A percentile compares a stretch with the other conserved stretches of the same genome.
Evolutionary conservation across 75 land plant species (phyloP).

Genomic region (Pseudotsuga menziesii): DNA sequence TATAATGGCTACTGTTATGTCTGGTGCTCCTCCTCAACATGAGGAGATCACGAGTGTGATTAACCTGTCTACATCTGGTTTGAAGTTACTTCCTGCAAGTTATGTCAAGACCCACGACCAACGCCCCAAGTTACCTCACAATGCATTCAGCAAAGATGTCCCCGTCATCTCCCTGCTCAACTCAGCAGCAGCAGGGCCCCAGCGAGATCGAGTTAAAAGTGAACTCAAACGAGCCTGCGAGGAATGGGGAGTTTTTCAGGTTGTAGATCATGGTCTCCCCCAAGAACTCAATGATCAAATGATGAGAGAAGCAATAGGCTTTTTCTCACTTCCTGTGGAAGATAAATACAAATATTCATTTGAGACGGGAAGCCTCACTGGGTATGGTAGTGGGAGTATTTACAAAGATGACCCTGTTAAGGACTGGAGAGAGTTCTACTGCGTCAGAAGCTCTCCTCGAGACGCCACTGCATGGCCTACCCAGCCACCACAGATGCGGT

Average conservation of each 20-base stretch:
- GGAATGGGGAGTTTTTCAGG: constrained; percentile 7
- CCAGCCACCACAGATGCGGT: neutral
- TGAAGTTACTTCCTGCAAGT: neutral
- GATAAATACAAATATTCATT: neutral
- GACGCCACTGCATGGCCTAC: neutral
- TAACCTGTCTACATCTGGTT: no score
- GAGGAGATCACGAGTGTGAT: no score
- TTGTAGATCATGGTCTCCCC: constrained; percentile 11
- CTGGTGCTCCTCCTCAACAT: no score
- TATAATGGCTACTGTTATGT: no score
- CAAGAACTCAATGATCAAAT: neutral
- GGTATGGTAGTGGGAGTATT: neutral
- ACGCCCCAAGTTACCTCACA: neutral
- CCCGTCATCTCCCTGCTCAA: neutral
- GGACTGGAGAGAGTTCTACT: neutral
- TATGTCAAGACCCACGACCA: neutral
- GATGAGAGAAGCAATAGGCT: neutral
- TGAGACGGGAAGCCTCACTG: neutral
- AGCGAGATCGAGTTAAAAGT: neutral
- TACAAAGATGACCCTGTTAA: neutral
- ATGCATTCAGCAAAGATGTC: neutral
- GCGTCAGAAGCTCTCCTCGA: neutral
- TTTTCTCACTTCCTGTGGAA: neutral
- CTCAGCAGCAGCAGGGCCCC: neutral
- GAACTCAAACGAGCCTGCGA: neutral